A percentile compares a stretch with the other conserved stretches of the same genome.
Evolutionary conservation across 176 grass and related monocot genomes (phyloP).

Genomic region (Hyparrhenia diplandra): DNA sequence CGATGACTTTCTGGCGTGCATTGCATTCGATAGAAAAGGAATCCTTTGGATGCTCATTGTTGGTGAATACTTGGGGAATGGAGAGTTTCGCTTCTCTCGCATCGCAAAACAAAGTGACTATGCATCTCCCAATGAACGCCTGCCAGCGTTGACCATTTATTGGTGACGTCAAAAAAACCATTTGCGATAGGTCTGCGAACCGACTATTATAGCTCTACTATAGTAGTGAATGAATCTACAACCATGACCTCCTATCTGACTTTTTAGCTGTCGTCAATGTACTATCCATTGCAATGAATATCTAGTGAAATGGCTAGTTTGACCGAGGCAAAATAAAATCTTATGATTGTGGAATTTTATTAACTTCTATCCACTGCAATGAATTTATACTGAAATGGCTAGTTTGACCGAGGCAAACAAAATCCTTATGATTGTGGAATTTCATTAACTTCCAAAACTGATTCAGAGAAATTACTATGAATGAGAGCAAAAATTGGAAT

Average conservation of each 20-base stretch:
- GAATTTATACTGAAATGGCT: neutral
- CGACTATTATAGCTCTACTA: too few species aligned
- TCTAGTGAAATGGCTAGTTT: neutral
- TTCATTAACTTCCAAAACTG: neutral
- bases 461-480: neutral
- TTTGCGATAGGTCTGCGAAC: too few species aligned
- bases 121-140: too few species aligned
- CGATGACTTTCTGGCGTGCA: too few species aligned
- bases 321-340: neutral
- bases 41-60: too few species aligned
- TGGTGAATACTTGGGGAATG: too few species aligned
- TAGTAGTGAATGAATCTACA: neutral
- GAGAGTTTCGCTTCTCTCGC: too few species aligned
- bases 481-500: neutral
- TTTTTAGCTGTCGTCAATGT: neutral
- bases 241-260: neutral
- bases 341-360: neutral
- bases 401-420: neutral
- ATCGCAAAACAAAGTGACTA: too few species aligned
- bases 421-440: neutral
- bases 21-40: too few species aligned
- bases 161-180: too few species aligned
- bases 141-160: too few species aligned
- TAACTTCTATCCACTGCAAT: neutral
- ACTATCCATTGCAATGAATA: neutral